Base-by-base conservation (phyloP, 768 basidiomycete species). In the Gloeostereum incarnatum region DNA sequence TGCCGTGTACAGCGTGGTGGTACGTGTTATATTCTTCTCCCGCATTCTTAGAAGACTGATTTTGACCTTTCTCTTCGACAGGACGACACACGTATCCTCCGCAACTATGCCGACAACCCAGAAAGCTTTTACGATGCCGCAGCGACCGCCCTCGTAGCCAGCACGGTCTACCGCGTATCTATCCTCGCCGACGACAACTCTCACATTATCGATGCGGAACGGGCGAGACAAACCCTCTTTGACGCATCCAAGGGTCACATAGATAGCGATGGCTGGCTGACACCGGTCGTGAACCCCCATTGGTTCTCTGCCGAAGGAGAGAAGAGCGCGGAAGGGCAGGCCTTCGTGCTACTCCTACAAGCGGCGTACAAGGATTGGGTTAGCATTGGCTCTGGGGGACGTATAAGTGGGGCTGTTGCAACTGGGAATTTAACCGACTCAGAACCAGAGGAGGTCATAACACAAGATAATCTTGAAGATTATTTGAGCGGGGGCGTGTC, bases 281-380 rank as follows among this genome's bases (percentile, higher is more conserved):
- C 61, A 4, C 84, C 84, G 4, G 86, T 90, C 13, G 84, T 84
- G 3, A 65, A 93, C 49, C 89, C 90, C 0, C 54, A 81, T 38
- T 53, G 62, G 2, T 78, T 67, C 48, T 59, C 62, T 0, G 8
- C 44, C 1, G 41, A 71, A 43, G 80, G 82, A 0, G 41, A 56
- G 0, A 17, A 73, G 14, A 84, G 81, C 42, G 73, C 89, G 2
- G 90, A 93, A 55, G 78, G 68, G 0, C 69, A 92, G 59, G 84
- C 82, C 5, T 93, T 93, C 55, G 73, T 84, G 8, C 55, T 92
- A 4, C 67, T 78, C 50, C 65, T 91, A 58, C 67, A 88, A 41
- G 71, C 84, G 1, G 82, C 83, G 3, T 85, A 77, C 67, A 62
- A 68, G 31, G 88, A 89, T 46, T 90, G 87, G 85, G 66, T 70